A percentile compares a stretch with the other conserved stretches of the same genome.
phyloP scores from a whole-genome alignment of 306 rosid genomes.

The Rubus idaeus region DNA sequence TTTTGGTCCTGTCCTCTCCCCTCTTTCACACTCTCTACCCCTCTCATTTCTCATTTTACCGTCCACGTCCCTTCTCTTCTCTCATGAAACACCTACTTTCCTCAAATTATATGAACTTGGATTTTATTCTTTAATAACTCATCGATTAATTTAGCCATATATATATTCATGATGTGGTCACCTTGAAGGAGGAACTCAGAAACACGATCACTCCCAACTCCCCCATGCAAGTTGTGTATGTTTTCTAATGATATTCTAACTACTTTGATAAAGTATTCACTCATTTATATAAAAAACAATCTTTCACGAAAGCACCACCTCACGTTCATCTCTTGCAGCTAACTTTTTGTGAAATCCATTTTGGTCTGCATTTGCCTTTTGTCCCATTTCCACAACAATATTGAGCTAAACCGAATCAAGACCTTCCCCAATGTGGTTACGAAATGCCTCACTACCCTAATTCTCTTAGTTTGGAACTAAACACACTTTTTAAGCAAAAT shows the following conservation, averaged over 20 bases:
- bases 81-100: background rate
- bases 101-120: background rate
- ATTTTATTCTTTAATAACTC: background rate
- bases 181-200: background rate
- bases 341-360: background rate
- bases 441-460: constrained; percentile 17
- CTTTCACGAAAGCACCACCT: constrained; percentile 8
- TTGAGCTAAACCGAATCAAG: background rate
- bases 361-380: background rate
- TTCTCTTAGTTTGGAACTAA: constrained; percentile 33
- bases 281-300: background rate
- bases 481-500: constrained; percentile 10
- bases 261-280: background rate
- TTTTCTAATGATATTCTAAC: background rate
- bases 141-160: background rate
- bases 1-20: background rate
- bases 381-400: background rate
- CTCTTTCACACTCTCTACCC: background rate
- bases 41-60: background rate
- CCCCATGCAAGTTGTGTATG: background rate
- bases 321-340: background rate
- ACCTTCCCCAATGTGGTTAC: constrained; percentile 38
- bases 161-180: background rate
- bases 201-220: background rate
- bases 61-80: background rate